phyloP scores from a whole-genome alignment of 2,329 filamentous ascomycete genomes.

The Cyphellophora attinorum region DNA sequence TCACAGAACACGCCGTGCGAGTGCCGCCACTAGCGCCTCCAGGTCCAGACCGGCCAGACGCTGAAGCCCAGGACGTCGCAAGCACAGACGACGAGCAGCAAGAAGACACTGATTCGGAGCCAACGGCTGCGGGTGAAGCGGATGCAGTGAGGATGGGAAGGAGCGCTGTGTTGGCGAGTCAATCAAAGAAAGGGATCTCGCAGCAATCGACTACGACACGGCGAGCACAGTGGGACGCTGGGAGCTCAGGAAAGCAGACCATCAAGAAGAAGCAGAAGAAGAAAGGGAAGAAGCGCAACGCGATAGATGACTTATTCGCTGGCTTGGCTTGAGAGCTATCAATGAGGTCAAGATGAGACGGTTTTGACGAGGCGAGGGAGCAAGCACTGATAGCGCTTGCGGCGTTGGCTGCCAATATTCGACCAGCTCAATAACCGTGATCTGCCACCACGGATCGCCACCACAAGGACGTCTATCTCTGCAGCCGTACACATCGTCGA shows the following conservation, averaged over 20 bases:
- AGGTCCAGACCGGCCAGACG: slow-evolving; percentile 7
- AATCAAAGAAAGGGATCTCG: neutral
- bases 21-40: neutral
- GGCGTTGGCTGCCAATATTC: no score
- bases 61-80: neutral
- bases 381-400: no score
- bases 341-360: no score
- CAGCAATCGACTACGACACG: slow-evolving; percentile 3
- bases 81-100: neutral
- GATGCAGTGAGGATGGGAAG: neutral
- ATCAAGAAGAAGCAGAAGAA: slow-evolving; percentile 32
- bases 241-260: slow-evolving; percentile 6
- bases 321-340: slow-evolving; percentile 38
- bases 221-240: neutral
- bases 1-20: neutral
- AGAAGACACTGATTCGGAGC: neutral
- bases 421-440: no score
- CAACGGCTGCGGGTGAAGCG: neutral
- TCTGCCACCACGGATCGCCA: no score
- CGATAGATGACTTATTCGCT: slow-evolving; percentile 65
- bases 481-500: no score
- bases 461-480: no score
- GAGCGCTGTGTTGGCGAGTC: neutral
- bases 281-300: slow-evolving; percentile 50
- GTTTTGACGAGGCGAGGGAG: no score